Conservation (phyloP, 352 stramenopile species). For the Phytophthora ohioensis region DNA sequence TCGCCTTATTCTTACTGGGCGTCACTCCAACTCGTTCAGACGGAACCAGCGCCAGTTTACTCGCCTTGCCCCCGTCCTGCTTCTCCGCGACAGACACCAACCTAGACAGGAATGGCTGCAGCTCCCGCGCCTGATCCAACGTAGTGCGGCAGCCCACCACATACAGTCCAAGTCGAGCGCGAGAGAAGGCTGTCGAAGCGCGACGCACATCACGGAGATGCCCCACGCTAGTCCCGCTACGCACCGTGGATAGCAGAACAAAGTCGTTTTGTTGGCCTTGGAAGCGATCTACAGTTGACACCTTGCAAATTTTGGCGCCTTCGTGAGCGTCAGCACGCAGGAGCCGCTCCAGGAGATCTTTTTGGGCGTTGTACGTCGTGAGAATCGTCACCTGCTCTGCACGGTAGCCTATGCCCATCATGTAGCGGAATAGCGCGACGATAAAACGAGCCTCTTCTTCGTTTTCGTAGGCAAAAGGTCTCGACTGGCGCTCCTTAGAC, state of each 20-base stretch:
- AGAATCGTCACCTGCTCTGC: constrained; percentile 94
- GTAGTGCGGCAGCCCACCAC: constrained; percentile 86
- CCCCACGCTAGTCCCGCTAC: constrained; percentile 86
- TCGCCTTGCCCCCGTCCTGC: constrained; percentile 36
- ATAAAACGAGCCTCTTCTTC: constrained; percentile 95
- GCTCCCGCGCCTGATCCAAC: constrained; percentile 78
- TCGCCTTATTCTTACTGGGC: constrained; percentile 18
- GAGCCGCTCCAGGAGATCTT: constrained; percentile 92
- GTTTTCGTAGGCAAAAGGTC: constrained; percentile 95
- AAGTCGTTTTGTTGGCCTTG: constrained; percentile 97
- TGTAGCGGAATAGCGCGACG: constrained; percentile 94
- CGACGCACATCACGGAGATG: constrained; percentile 94
- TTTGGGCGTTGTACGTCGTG: constrained; percentile 96
- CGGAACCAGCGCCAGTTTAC: constrained; percentile 46
- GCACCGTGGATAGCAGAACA: constrained; percentile 95
- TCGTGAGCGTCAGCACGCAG: constrained; percentile 47
- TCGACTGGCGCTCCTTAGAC: constrained; percentile 72
- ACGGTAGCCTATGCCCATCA: constrained; percentile 93
- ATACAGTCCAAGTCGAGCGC: constrained; percentile 94
- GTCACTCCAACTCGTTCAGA: constrained; percentile 35
- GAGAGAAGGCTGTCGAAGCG: constrained; percentile 92
- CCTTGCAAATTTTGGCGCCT: constrained; percentile 34
- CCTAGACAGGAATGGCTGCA: constrained; percentile 62
- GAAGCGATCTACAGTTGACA: constrained; percentile 96
- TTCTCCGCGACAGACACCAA: constrained; percentile 41